Evolutionary conservation across 495 filamentous ascomycete genomes (phyloP), one percentile per base, ranked within the genome.

Genomic region (Penicillium goetzii): DNA sequence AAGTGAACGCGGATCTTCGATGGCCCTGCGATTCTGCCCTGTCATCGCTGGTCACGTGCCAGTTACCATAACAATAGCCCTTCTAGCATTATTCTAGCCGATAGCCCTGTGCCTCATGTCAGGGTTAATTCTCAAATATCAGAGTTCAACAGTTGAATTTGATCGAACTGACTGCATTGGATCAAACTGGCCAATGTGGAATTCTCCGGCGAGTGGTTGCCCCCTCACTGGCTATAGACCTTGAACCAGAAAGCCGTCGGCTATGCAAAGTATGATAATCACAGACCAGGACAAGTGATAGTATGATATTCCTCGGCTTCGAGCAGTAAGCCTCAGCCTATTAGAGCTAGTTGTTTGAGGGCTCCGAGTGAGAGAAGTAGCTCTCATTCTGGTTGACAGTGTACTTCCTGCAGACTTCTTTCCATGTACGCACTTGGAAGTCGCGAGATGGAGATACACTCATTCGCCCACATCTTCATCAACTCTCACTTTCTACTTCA

Each of bases 41-140:
- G 47, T 57, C 57, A 51, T 59, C 21, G 38, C 40, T n/a, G 62
- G 54, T 72, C 70, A 72, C 70, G 70, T 72, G 70, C 57, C 54
- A 33, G 56, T 26, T 12, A 52, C 60, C 47, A 41, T 33, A 52
- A 45, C 40, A 19, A 45, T 26, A 9, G 23, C 34, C 34, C 4
- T 34, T n/a, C 23, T 30, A n/a, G 23, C 23, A 41, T 3, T 47
- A 25, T n/a, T n/a, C n/a, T 47, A 23, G 10, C 12, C 15, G 36
- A 40, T 12, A 14, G 34, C 15, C 11, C 0, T 17, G 36, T 17
- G 36, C 15, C 36, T 40, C 36, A 40, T 3, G 6, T 40, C 36
- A 17, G 0, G 4, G 4, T 0, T 17, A 5, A 40, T 40, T 12
- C 12, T 17, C 14, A 40, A 17, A 40, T 15, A 40, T 15, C 3